Evolutionary conservation across 148 eudicot genomes (phyloP), one percentile per base, ranked within the genome.

Genomic region (Diospyros kaki): DNA sequence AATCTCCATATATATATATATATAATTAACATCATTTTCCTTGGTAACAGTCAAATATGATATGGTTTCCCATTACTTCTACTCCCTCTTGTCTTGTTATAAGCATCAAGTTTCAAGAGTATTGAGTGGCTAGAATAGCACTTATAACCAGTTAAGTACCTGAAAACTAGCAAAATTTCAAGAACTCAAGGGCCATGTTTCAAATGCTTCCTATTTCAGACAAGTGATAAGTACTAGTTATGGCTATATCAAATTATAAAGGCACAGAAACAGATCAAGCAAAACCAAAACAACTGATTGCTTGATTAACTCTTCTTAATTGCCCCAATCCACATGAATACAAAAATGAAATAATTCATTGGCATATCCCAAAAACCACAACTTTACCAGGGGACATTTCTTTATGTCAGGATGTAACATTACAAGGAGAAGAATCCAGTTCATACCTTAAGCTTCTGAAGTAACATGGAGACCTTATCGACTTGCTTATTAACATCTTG

Each of bases 401-500:
- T 41, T 3, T 61, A 45, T 40, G 41, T 7, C 7, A 56, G 13
- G 12, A 63, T 41, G 52, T 61, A 76, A n/a, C 76, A 72, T 12
- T 18, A 3, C 59, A 59, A 69, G 41, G 71, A 63, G 51, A 61
- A 41, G 11, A 2, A 8, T 46, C 72, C 9, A 63, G 44, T 73
- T 46, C 74, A 70, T 81, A 86, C 89, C 89, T 86, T 86, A 41
- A 86, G 85, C 64, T 84, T 86, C 71, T 60, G 54, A 45, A 84
- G 85, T 40, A 84, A 78, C 41, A 9, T 85, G 12, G 83, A 58
- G 18, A 86, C 76, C 76, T 84, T 86, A 48, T 84, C 87, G 44
- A 86, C 87, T 73, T 79, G 85, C 68, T 82, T 86, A 67, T 86
- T 87, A 59, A 80, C 78, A 73, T 86, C 89, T 76, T 86, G 87